phyloP scores from a whole-genome alignment of 331 rosid species.

The Malus hybrid region DNA sequence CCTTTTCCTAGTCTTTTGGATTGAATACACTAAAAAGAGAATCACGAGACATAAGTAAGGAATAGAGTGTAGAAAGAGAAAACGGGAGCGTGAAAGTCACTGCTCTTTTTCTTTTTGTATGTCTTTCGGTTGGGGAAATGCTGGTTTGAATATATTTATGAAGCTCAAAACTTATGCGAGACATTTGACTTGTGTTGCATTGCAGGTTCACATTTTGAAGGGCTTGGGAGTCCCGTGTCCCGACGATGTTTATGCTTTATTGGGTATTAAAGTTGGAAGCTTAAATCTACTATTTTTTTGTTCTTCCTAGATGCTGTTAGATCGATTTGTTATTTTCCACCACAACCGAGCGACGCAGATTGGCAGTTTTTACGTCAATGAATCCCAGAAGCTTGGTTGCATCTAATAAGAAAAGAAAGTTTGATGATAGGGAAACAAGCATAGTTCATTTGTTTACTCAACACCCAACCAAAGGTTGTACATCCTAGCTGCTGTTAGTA shows the following conservation, averaged over 20 bases:
- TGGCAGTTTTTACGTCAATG: constrained; percentile 22
- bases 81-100: neutral
- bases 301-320: constrained; percentile 9
- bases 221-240: neutral
- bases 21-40: neutral
- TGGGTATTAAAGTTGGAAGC: constrained; percentile 7
- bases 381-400: constrained; percentile 43
- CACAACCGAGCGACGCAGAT: constrained; percentile 27
- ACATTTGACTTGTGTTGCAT: constrained; percentile 17
- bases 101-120: neutral
- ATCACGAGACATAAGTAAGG: neutral
- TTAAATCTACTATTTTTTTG: neutral
- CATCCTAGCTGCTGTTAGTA: neutral
- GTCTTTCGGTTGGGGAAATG: neutral
- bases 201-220: constrained; percentile 15
- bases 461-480: constrained; percentile 9
- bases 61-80: neutral
- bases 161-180: neutral
- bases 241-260: neutral
- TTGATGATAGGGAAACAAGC: neutral
- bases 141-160: neutral
- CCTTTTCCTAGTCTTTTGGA: neutral
- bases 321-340: constrained; percentile 25
- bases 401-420: constrained; percentile 26
- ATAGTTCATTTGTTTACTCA: constrained; percentile 7